A percentile compares a stretch with the other conserved stretches of the same genome.
Evolutionary conservation across 2,329 filamentous ascomycete genomes (phyloP).

Genomic region (Xylaria sp.): DNA sequence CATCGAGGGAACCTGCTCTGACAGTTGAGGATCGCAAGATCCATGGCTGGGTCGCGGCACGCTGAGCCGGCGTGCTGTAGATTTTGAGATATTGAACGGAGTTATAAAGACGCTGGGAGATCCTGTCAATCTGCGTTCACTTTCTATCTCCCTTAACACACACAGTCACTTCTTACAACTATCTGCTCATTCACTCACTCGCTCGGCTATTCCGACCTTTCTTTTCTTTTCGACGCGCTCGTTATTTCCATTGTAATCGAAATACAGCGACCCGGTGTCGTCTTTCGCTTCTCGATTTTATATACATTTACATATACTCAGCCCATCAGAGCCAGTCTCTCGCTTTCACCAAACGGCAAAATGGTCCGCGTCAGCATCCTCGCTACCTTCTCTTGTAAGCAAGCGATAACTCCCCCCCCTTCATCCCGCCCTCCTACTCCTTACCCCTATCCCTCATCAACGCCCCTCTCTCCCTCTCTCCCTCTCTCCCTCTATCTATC

Average conservation of each 20-base stretch:
- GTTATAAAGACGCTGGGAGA: slow-evolving; percentile 15
- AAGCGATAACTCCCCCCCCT: not conserved
- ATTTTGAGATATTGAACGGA: no score
- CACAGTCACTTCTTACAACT: not conserved
- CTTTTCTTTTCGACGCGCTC: slow-evolving; percentile 1
- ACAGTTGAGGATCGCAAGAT: not conserved
- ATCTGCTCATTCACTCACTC: slow-evolving; percentile 3
- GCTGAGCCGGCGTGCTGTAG: not conserved
- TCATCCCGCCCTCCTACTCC: no score
- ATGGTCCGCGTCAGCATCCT: slow-evolving; percentile 44
- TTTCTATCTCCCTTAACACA: slow-evolving; percentile 1
- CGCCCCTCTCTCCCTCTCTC: not conserved
- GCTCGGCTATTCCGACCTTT: slow-evolving; percentile 19
- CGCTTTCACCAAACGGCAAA: slow-evolving; percentile 32
- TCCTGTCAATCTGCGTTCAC: not conserved
- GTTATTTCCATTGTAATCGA: not conserved
- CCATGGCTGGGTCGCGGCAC: not conserved
- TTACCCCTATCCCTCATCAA: not conserved
- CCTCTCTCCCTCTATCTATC: not conserved
- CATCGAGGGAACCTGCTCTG: slow-evolving; percentile 3
- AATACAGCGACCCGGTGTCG: slow-evolving; percentile 25
- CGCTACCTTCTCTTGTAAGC: slow-evolving; percentile 40
- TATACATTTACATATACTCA: not conserved
- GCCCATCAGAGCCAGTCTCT: slow-evolving; percentile 6
- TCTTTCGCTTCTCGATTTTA: slow-evolving; percentile 18